Evolutionary conservation across 2,329 filamentous ascomycete species (phyloP).

Genomic region (Leptographium wingfieldii): DNA sequence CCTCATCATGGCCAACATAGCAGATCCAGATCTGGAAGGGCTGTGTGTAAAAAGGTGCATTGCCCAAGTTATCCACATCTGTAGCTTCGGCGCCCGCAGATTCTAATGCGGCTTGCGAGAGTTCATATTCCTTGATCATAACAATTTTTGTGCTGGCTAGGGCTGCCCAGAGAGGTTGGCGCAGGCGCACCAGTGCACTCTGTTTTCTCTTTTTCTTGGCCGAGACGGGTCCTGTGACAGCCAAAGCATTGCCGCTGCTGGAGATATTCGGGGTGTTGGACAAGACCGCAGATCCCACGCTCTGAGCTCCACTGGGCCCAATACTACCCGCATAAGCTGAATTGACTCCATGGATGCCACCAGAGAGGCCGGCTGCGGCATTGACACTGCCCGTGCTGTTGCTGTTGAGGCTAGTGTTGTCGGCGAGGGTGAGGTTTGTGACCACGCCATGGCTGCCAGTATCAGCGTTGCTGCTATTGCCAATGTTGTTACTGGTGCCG

Average conservation of each 20-base stretch:
- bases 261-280: background rate
- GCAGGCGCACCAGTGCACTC: slow-evolving; percentile 77
- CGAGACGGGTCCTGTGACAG: slow-evolving; percentile 28
- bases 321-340: background rate
- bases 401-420: background rate
- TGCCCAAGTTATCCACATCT: slow-evolving; percentile 65
- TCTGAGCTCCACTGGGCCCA: background rate
- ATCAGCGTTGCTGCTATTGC: slow-evolving; percentile 16
- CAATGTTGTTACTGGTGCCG: background rate
- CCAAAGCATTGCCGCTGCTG: background rate
- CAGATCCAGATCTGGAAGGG: slow-evolving; percentile 69
- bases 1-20: slow-evolving; percentile 65
- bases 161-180: slow-evolving; percentile 88
- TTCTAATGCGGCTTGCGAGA: slow-evolving; percentile 65
- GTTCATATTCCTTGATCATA: slow-evolving; percentile 80
- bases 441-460: background rate
- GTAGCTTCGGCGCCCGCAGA: slow-evolving; percentile 62
- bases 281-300: background rate
- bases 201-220: slow-evolving; percentile 82
- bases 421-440: background rate
- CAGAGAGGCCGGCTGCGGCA: background rate
- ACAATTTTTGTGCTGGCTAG: slow-evolving; percentile 94
- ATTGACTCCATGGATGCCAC: background rate
- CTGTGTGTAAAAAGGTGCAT: slow-evolving; percentile 58
- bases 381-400: background rate